A percentile compares a stretch with the other conserved stretches of the same genome.
Evolutionary conservation across 1,284 basidiomycete genomes (phyloP).

Genomic region (Schizophyllum commune): DNA sequence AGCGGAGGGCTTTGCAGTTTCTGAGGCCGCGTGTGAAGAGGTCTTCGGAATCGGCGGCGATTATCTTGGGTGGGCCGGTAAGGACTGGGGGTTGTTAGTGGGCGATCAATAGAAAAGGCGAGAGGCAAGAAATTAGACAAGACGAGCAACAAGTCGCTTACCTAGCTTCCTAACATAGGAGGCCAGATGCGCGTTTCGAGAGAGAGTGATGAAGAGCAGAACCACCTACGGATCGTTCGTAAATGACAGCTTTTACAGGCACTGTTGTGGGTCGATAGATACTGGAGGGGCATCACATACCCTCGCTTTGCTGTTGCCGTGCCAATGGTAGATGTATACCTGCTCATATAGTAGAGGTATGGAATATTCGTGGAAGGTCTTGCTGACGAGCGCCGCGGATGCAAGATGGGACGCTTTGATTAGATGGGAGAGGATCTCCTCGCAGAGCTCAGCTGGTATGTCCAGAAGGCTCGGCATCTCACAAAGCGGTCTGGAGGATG

Average conservation of each 20-base stretch:
- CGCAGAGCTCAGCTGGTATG: constrained; percentile 55
- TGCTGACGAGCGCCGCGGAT: constrained; percentile 46
- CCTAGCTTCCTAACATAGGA: constrained; percentile 47
- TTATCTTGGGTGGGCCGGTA: constrained; percentile 23
- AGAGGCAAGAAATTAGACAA: constrained; percentile 2
- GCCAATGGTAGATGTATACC: constrained; percentile 58
- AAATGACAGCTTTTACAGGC: background rate
- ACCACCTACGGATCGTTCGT: background rate
- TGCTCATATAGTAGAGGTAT: constrained; percentile 44
- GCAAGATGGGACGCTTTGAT: constrained; percentile 45
- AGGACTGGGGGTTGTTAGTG: constrained; percentile 39
- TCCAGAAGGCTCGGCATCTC: constrained; percentile 24
- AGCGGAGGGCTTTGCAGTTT: constrained; percentile 51
- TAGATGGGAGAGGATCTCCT: constrained; percentile 42
- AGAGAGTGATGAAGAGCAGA: constrained; percentile 42
- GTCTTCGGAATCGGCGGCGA: constrained; percentile 25
- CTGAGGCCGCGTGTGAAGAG: constrained; percentile 40
- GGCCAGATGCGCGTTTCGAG: constrained; percentile 41
- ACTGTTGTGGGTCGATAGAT: background rate
- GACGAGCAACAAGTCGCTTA: constrained; percentile 13
- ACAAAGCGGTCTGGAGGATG: no score
- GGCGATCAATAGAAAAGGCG: constrained; percentile 41
- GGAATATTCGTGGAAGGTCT: constrained; percentile 41
- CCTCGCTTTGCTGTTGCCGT: constrained; percentile 50
- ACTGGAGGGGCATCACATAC: constrained; percentile 22